Percentiles rank a stretch among this genome's conserved stretches.
Evolutionary conservation across 768 basidiomycete species (phyloP).

Genomic region (Royoungia palumana): DNA sequence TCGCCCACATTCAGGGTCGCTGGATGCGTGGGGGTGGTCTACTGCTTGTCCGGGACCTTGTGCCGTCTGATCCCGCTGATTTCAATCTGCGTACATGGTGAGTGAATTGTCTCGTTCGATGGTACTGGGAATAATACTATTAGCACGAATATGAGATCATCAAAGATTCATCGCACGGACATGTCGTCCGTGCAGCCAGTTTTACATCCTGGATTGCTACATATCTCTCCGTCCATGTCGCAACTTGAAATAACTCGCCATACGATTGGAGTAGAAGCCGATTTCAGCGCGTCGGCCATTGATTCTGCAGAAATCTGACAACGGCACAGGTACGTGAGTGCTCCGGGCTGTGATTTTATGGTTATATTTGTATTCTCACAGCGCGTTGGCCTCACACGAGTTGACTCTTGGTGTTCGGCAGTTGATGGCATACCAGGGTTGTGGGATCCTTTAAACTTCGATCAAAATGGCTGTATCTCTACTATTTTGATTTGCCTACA

Average conservation of each 20-base stretch:
- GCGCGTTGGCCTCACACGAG: background rate
- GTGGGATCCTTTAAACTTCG: slow-evolving; percentile 2
- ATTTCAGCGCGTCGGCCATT: background rate
- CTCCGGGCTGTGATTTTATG: background rate
- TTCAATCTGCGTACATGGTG: slow-evolving; percentile 17
- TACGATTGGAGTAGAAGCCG: background rate
- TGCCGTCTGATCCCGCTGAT: slow-evolving; percentile 13
- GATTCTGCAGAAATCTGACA: background rate
- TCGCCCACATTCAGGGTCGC: slow-evolving; percentile 8
- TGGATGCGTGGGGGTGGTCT: slow-evolving; percentile 3
- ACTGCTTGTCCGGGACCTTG: slow-evolving; percentile 13
- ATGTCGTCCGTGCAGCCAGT: background rate
- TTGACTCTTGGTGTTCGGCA: background rate
- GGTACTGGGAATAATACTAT: background rate
- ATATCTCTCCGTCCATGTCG: background rate
- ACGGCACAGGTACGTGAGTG: slow-evolving; percentile 16
- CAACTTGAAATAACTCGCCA: background rate
- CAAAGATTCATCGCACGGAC: background rate
- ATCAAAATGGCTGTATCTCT: too few species aligned
- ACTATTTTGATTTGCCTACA: slow-evolving; percentile 1
- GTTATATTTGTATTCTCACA: background rate
- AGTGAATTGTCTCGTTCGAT: background rate
- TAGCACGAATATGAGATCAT: slow-evolving; percentile 4
- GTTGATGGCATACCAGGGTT: slow-evolving; percentile 10
- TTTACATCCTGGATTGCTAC: slow-evolving; percentile 1